Base-by-base conservation (phyloP, 2,329 filamentous ascomycete genomes). In the Tolypocladium capitatum region DNA sequence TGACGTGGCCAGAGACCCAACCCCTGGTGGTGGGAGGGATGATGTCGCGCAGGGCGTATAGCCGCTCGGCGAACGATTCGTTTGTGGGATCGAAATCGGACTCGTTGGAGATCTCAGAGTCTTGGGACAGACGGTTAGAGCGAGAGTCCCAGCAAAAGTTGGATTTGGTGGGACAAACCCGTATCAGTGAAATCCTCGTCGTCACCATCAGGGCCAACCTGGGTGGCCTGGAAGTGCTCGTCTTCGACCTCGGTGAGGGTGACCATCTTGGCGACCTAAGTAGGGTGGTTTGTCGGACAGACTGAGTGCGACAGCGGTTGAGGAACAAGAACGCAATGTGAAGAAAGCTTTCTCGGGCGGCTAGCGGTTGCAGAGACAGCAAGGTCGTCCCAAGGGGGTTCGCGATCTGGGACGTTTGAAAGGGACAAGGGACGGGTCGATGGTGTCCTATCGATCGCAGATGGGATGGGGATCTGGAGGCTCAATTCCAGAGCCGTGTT, bases 191-290 rank as follows among this genome's bases (percentile, higher is more conserved):
- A 94, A 72, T 94, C 91, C 63, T 90, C 90, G 63, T 90, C 88
- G 50, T 94, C 87, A 58, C 92, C 84, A 57, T 89, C 83, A 51
- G 82, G 79, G 49, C 78, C 74, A 52, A 81, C 70, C 61, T 84
- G 82, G 56, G 75, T 72, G 66, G 79, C 73, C 70, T 84, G 76
- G 75, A 96, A 94, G 70, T 94, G 86, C 77, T 96, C 90, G 66
- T 97, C 91, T 65, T 94, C 84, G 63, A 97, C 91, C 75, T 97
- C 91, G 65, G 88, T 86, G 64, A 97, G 86, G 71, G 91, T 88
- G 68, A 97, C 91, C 91, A 97, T 96, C 60, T 68, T 82, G 70
- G 49, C 55, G 50, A 54, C 48, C 60, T 55, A 46, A 44, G 24
- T 11, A 33, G 32, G 21, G n/a, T 7, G 18, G 10, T 6, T 33